Percentiles rank a stretch among this genome's conserved stretches.
phyloP scores from a whole-genome alignment of 73 alveolate genomes.

The Paramecium biaurelia region DNA sequence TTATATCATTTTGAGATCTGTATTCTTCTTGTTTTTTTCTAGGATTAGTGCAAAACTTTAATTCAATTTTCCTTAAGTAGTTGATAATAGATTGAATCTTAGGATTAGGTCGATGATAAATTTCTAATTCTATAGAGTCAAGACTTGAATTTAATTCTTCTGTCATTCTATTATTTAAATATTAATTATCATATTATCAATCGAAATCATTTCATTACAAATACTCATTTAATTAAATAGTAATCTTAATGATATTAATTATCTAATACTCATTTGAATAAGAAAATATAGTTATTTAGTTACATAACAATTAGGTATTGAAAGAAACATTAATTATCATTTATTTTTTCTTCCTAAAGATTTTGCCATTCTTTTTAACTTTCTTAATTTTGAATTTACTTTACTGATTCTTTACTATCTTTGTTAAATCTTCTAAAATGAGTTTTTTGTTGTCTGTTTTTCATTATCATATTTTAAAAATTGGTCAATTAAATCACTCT shows the following conservation, averaged over 20 bases:
- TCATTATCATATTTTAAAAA: background rate
- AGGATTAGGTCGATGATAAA: constrained; percentile 18
- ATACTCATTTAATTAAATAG: background rate
- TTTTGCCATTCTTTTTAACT: background rate
- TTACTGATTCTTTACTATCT: background rate
- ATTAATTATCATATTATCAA: background rate
- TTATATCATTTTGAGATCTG: background rate
- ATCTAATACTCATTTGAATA: background rate
- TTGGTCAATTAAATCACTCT: background rate
- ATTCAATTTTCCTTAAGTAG: background rate
- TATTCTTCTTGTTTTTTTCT: background rate
- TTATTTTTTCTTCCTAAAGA: constrained; percentile 4
- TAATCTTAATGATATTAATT: background rate
- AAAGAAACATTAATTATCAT: background rate
- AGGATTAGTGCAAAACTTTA: constrained; percentile 31
- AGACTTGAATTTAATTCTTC: constrained; percentile 29
- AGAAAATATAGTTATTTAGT: background rate
- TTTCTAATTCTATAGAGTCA: constrained; percentile 4
- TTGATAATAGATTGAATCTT: background rate
- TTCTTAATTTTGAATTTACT: constrained; percentile 20
- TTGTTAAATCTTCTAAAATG: background rate
- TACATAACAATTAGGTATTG: background rate
- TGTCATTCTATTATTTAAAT: background rate
- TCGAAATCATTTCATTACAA: background rate
- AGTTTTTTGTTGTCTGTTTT: background rate